A percentile compares a stretch with the other conserved stretches of the same genome.
Evolutionary conservation across 176 grass and related monocot species (phyloP).

Genomic region (Carex pumila): DNA sequence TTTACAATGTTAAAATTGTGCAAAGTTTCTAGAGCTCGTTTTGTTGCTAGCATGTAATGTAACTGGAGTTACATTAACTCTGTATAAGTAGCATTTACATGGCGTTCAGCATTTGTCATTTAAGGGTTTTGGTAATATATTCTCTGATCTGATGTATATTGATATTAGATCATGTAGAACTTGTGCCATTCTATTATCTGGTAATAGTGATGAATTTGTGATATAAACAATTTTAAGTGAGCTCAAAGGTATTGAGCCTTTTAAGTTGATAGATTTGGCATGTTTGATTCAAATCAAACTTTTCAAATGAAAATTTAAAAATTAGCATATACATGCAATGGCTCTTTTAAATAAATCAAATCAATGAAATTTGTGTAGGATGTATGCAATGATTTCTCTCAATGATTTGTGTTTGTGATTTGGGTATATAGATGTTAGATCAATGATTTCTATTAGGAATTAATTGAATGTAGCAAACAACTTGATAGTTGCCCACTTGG

Average conservation of each 20-base stretch:
- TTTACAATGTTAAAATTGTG: background rate
- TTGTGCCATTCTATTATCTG: background rate
- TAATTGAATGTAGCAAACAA: background rate
- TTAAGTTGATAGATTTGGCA: background rate
- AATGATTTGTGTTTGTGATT: background rate
- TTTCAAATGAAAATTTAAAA: background rate
- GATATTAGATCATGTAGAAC: background rate
- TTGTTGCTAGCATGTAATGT: constrained; percentile 16
- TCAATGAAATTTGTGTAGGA: background rate
- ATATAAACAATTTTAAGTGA: background rate
- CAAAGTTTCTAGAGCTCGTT: constrained; percentile 3
- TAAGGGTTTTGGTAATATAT: background rate
- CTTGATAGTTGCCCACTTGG: background rate
- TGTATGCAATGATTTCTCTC: background rate
- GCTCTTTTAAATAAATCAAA: background rate
- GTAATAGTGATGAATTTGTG: background rate
- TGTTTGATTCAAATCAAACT: background rate
- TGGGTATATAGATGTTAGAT: background rate
- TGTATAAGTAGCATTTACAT: constrained; percentile 4
- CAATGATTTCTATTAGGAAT: background rate
- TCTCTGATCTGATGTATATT: background rate
- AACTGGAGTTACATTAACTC: background rate
- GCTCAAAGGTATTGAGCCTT: background rate
- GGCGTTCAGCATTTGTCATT: background rate
- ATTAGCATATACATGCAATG: too few relatives aligned